These are phyloP conservation scores for Globisporangium lucens DNA, from an alignment of 352 stramenopile species.

Conservation along the genomic window DNA sequence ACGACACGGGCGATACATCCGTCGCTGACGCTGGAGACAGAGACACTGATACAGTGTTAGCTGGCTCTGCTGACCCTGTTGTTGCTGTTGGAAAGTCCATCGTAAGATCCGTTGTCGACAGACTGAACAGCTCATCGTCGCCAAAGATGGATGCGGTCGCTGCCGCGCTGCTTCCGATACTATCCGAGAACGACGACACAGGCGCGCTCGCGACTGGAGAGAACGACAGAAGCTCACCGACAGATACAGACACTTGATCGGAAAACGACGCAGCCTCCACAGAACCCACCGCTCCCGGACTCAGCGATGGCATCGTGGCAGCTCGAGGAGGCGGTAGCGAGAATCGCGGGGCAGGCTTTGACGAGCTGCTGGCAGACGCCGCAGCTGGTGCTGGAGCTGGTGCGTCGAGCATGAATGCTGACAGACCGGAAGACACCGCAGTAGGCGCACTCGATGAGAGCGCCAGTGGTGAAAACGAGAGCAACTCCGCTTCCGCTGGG, in stretches of 20 bases:
- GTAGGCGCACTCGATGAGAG: constrained; percentile 7
- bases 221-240: constrained; percentile 55
- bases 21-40: not conserved
- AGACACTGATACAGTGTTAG: not conserved
- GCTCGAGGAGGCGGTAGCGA: constrained; percentile 16
- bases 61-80: not conserved
- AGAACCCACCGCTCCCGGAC: not conserved
- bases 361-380: not conserved
- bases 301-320: constrained; percentile 17
- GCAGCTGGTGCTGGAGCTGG: not conserved
- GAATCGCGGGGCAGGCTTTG: constrained; percentile 17
- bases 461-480: constrained; percentile 23
- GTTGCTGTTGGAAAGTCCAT: constrained; percentile 6
- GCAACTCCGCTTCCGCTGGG: constrained; percentile 10
- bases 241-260: constrained; percentile 20
- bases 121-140: constrained; percentile 33
- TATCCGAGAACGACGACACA: constrained; percentile 14
- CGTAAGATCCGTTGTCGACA: constrained; percentile 12
- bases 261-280: constrained; percentile 18
- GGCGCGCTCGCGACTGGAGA: constrained; percentile 36
- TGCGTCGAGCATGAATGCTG: constrained; percentile 12
- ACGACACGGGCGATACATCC: not conserved
- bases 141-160: constrained; percentile 18
- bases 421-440: not conserved
- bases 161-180: constrained; percentile 27